phyloP scores from a whole-genome alignment of 202 grass and related monocot genomes.

The Sporobolus alterniflorus region DNA sequence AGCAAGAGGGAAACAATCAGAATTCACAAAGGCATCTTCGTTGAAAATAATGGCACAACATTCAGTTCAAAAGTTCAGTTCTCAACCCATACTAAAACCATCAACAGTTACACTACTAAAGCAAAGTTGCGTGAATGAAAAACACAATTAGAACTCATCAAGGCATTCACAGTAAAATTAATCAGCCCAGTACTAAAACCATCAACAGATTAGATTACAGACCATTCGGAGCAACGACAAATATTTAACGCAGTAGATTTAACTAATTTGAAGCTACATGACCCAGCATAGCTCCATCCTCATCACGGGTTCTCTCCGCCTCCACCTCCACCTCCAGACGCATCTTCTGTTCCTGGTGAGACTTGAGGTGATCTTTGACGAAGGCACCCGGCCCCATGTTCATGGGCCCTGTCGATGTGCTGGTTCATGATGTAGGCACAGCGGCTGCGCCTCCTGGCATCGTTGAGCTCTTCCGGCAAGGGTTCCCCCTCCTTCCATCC shows the following conservation, averaged over 20 bases:
- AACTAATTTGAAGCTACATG: background rate
- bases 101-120: too few relatives aligned
- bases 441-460: background rate
- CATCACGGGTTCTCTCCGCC: background rate
- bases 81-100: background rate
- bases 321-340: background rate
- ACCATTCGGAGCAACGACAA: background rate
- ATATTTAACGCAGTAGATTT: background rate
- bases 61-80: background rate
- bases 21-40: background rate
- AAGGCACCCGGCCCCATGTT: background rate
- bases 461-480: conserved; percentile 1
- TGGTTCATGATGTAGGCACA: background rate
- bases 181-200: background rate
- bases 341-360: background rate
- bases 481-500: background rate
- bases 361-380: background rate
- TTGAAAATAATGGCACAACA: background rate
- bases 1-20: background rate
- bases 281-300: background rate
- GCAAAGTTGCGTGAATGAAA: background rate
- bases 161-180: background rate
- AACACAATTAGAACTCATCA: background rate
- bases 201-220: background rate
- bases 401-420: conserved; percentile 7